Conservation (phyloP, 495 filamentous ascomycete species). For the Melanomma pulvis-pyrius region DNA sequence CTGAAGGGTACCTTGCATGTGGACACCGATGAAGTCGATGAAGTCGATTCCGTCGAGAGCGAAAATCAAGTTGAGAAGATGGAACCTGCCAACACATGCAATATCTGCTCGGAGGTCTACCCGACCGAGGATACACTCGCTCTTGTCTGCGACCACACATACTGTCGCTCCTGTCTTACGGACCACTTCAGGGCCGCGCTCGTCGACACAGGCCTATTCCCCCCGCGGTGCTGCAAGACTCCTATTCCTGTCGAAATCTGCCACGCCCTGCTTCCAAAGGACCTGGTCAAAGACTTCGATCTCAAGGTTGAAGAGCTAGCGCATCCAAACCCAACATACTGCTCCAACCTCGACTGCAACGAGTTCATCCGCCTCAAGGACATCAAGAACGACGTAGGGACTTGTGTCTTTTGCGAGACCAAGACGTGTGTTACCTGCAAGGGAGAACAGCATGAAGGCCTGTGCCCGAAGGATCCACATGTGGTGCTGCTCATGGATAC, state of each 20-base stretch:
- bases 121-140: neutral
- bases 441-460: conserved; percentile 4
- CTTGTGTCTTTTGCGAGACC: conserved; percentile 6
- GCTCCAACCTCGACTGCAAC: conserved; percentile 3
- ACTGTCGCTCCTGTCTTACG: conserved; percentile 20
- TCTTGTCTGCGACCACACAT: conserved; percentile 14
- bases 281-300: conserved; percentile 22
- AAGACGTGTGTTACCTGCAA: conserved; percentile 25
- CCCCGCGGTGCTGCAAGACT: conserved; percentile 23
- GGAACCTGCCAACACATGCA: neutral
- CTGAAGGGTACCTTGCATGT: neutral
- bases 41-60: too few relatives aligned
- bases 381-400: neutral
- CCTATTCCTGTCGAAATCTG: conserved; percentile 8
- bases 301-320: conserved; percentile 12
- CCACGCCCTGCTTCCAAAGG: conserved; percentile 1
- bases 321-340: conserved; percentile 25
- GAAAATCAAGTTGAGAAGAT: neutral
- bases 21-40: neutral
- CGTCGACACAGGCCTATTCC: conserved; percentile 10
- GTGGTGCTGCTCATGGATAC: conserved; percentile 1
- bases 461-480: conserved; percentile 19
- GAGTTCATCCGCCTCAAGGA: conserved; percentile 9
- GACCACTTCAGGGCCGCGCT: neutral
- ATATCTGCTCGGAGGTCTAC: neutral